These are phyloP conservation scores for Rubus parviflorus DNA, from an alignment of 306 rosid genomes.

Conservation along the genomic window DNA sequence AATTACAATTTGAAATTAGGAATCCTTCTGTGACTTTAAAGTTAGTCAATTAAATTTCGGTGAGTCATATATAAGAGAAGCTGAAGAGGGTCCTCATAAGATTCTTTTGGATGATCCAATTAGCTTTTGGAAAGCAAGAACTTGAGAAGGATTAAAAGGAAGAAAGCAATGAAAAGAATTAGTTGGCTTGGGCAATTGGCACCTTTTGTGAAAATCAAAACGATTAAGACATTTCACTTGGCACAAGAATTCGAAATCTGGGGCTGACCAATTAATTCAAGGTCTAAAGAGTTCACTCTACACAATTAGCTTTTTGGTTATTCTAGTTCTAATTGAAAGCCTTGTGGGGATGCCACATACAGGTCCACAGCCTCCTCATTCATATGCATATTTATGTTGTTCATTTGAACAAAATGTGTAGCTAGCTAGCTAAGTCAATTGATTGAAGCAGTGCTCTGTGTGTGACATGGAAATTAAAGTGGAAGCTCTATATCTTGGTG, in stretches of 20 bases:
- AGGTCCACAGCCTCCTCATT: no score
- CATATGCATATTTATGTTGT: constrained; percentile 3
- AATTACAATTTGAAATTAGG: neutral
- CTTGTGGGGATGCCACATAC: neutral
- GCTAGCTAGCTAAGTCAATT: neutral
- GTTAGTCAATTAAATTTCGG: no score
- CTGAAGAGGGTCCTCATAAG: constrained; percentile 36
- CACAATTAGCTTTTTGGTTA: neutral
- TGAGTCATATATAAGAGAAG: constrained; percentile 7
- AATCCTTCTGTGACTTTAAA: neutral
- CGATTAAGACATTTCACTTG: constrained; percentile 23
- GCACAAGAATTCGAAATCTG: constrained; percentile 10
- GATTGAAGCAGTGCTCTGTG: neutral
- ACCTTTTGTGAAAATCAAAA: constrained; percentile 23
- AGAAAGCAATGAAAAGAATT: constrained; percentile 38
- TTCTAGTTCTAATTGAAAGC: neutral
- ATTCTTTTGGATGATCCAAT: constrained; percentile 49
- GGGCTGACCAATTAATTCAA: constrained; percentile 35
- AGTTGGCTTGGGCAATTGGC: constrained; percentile 29
- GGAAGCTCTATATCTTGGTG: neutral
- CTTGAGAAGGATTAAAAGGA: constrained; percentile 35
- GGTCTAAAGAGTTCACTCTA: constrained; percentile 30
- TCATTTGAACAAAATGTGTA: neutral
- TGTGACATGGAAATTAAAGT: neutral
- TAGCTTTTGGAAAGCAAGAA: constrained; percentile 35